Evolutionary conservation across 2,329 filamentous ascomycete species (phyloP), one percentile per base, ranked within the genome.

Genomic region (Aspergillus quadricinctus): DNA sequence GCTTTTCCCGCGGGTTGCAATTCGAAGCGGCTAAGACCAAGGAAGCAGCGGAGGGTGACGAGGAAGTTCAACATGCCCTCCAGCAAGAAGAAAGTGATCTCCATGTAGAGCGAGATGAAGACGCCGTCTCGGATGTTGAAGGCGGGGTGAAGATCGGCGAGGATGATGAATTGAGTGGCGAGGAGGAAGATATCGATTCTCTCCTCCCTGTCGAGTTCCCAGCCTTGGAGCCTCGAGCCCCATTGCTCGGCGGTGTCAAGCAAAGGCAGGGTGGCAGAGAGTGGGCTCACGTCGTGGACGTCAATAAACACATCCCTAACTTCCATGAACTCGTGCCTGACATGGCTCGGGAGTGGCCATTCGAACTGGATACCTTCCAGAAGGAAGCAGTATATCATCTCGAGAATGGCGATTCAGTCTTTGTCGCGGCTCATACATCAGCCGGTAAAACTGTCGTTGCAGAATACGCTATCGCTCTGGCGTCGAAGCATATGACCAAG

Each of bases 401-500:
- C 3, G 94, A 99, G 71, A 92, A 88, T 67, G 93, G 94, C 19
- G 94, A 99, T 69, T 97, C 93, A 0, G 94, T 99, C 27, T 99
- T 99, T 67, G 94, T 99, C 51, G 94, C 94, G 9, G 94, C 94
- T 0, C 94, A 99, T 71, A 99, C 94, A 0, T 99, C 94, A 35
- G 94, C 94, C 23, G 94, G 94, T 55, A 99, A 99, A 78, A 99
- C 94, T 1, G 94, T 97, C 0, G 94, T 99, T 14, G 94, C 94
- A 28, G 94, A 99, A 72, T 99, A 99, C 74, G 94, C 93, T 50
- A 97, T 99, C 72, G 92, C 94, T 6, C 80, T 99, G 57, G 94
- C 94, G 29, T 88, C 91, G n/a, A 95, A 93, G 70, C 94, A 99
- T 72, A 97, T 97, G 93, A 99, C 94, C 8, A 99, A 99, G 73